Evolutionary conservation across 805 yeast species (phyloP), one percentile per base, ranked within the genome.

Genomic region (Candida boidinii): DNA sequence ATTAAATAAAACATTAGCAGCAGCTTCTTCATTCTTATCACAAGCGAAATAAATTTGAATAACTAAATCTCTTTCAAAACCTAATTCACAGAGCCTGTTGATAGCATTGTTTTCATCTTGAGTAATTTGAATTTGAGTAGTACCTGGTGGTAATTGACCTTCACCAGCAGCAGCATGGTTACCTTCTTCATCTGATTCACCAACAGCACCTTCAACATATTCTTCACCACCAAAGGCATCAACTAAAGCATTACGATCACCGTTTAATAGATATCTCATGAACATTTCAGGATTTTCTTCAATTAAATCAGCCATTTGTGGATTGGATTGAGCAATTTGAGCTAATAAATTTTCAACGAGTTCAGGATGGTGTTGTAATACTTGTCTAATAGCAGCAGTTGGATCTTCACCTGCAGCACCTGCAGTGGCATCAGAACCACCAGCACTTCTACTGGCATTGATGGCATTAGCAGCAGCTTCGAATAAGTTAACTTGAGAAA

Each of bases 41-140:
- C 98, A 92, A 26, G 97, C 97, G 70, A 92, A 79, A 63, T 85
- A 92, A 20, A 94, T 95, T 64, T 88, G 95, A 39, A 87, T 75
- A 28, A 84, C 98, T 36, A 81, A 64, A 45, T 79, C 70, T 45
- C 95, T 73, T 44, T 86, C 95, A 49, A 92, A 92, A 0, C 98
- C 98, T 43, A 92, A 68, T 58, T 83, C 96, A 56, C 94, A 81
- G 43, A 92, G 69, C 53, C 98, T 75, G 41, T 70, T 69, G 43
- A 92, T 84, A n/a, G 97, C 95, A 39, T 70, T 84, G 51, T 82
- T 80, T 52, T 92, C 98, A 46, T 78, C 92, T 36, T 73, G 77
- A 7, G 95, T 73, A 37, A 92, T 62, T 41, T 65, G 68, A 39
- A 84, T 71, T 44, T 70, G 70, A 15, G 78, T 62, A 13, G 56